These are phyloP conservation scores for Boletus tomentosulus DNA, from an alignment of 768 basidiomycete genomes.

Conservation along the genomic window DNA sequence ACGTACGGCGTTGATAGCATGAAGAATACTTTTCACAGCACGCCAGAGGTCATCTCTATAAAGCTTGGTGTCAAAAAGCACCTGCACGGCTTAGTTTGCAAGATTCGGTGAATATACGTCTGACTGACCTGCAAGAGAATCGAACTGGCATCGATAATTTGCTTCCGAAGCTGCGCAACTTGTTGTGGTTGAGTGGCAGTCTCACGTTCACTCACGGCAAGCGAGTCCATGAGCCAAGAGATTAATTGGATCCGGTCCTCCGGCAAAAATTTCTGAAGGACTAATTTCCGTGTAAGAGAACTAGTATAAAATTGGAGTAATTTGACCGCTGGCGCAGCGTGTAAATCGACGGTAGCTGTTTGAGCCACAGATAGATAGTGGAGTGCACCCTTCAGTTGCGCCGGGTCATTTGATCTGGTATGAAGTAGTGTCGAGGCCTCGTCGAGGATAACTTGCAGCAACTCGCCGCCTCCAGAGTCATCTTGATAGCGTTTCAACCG, in stretches of 20 bases:
- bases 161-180: constrained; percentile 38
- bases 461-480: constrained; percentile 32
- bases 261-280: constrained; percentile 41
- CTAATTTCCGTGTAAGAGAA: constrained; percentile 40
- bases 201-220: constrained; percentile 37
- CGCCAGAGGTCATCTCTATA: constrained; percentile 23
- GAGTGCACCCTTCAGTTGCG: constrained; percentile 35
- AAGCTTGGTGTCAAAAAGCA: constrained; percentile 23
- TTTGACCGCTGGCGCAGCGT: constrained; percentile 39
- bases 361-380: constrained; percentile 46
- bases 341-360: constrained; percentile 40
- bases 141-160: constrained; percentile 48
- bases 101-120: background rate
- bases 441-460: constrained; percentile 39
- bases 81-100: constrained; percentile 8
- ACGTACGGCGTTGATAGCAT: constrained; percentile 25
- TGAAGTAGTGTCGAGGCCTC: constrained; percentile 34
- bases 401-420: constrained; percentile 26
- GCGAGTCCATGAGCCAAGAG: constrained; percentile 40
- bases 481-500: constrained; percentile 43
- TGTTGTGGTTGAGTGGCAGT: constrained; percentile 22
- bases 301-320: constrained; percentile 53
- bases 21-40: constrained; percentile 20
- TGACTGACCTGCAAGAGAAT: constrained; percentile 43
- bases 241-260: constrained; percentile 46